phyloP scores from a whole-genome alignment of 352 stramenopile species.

The Phytophthora meadii region DNA sequence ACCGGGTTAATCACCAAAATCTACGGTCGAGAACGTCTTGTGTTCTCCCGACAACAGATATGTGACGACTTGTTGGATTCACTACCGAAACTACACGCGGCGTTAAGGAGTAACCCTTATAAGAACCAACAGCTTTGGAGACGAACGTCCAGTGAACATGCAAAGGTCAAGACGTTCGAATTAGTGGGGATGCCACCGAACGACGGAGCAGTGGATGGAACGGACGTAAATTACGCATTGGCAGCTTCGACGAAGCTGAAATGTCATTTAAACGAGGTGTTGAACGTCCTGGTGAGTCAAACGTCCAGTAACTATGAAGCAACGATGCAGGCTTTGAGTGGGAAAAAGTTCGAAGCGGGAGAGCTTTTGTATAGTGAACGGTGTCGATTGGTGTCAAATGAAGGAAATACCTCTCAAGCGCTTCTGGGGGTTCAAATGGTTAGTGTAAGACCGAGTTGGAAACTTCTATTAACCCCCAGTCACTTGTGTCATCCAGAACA shows the following conservation, averaged over 20 bases:
- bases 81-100: constrained; percentile 42
- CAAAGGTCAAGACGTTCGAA: constrained; percentile 38
- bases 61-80: constrained; percentile 36
- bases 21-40: constrained; percentile 28
- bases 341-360: constrained; percentile 39
- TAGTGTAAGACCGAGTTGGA: constrained; percentile 20
- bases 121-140: constrained; percentile 37
- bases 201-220: constrained; percentile 8
- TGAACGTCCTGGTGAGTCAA: constrained; percentile 50
- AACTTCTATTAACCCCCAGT: constrained; percentile 13
- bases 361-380: constrained; percentile 45
- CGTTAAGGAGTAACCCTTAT: constrained; percentile 25
- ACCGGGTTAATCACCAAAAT: constrained; percentile 17
- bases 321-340: constrained; percentile 45
- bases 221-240: constrained; percentile 48
- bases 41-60: constrained; percentile 38
- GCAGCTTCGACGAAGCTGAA: constrained; percentile 45
- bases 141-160: constrained; percentile 22
- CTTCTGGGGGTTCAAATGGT: constrained; percentile 35
- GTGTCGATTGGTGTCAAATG: constrained; percentile 29
- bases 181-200: constrained; percentile 37
- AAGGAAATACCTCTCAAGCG: constrained; percentile 14
- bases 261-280: constrained; percentile 62
- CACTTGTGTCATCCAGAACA: constrained; percentile 24
- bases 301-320: constrained; percentile 45